A percentile compares a stretch with the other conserved stretches of the same genome.
phyloP scores from a whole-genome alignment of 139 green algal species.

The Tetradesmus obliquus region DNA sequence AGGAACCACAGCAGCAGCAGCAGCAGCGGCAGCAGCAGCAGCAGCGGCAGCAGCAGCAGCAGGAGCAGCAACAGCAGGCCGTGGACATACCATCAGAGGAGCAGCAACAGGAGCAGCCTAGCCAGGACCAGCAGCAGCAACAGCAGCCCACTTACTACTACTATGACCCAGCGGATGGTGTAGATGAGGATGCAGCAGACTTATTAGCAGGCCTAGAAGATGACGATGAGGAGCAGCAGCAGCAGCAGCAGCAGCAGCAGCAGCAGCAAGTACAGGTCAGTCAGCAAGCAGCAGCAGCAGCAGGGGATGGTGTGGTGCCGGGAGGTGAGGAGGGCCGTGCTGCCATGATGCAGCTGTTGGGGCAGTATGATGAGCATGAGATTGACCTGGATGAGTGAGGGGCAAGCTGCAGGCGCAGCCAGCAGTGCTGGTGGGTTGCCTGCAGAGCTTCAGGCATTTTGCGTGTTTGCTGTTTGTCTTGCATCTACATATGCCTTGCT shows the following conservation, averaged over 20 bases:
- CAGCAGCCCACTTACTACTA: slow-evolving; percentile 34
- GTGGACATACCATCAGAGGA: background rate
- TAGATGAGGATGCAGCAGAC: slow-evolving; percentile 27
- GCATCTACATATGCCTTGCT: no score
- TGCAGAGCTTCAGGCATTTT: no score
- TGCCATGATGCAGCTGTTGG: slow-evolving; percentile 38
- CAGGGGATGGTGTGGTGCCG: background rate
- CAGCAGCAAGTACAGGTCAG: background rate
- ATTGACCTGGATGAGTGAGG: slow-evolving; percentile 24
- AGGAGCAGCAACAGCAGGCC: slow-evolving; percentile 19
- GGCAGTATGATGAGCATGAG: slow-evolving; percentile 46
- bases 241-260: background rate
- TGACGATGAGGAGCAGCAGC: slow-evolving; percentile 16
- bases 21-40: slow-evolving; percentile 10
- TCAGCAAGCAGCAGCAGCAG: background rate
- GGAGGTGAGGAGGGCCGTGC: slow-evolving; percentile 11
- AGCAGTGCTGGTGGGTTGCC: background rate
- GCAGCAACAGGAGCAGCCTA: slow-evolving; percentile 21
- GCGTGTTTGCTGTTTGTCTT: no score
- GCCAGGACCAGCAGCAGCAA: slow-evolving; percentile 16
- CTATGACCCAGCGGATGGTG: slow-evolving; percentile 22
- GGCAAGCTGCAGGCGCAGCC: background rate
- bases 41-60: background rate
- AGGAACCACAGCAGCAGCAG: background rate
- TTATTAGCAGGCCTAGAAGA: slow-evolving; percentile 25